A percentile compares a stretch with the other conserved stretches of the same genome.
Evolutionary conservation across 2,329 filamentous ascomycete genomes (phyloP).

Genomic region (Karstenula rhodostoma): DNA sequence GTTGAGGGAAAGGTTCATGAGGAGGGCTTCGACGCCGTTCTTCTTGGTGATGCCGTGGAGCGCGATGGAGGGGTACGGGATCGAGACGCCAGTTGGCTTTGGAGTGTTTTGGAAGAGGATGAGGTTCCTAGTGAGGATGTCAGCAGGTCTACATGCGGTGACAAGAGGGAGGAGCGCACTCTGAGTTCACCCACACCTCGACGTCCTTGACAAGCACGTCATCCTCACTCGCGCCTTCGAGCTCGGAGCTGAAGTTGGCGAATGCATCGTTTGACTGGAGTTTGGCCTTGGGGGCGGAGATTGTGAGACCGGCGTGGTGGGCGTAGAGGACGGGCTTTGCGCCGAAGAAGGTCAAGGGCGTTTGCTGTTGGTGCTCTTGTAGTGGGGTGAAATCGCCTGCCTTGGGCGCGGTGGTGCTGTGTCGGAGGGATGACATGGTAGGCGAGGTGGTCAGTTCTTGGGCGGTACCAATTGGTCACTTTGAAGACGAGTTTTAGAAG

Average conservation of each 20-base stretch:
- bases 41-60: slow-evolving; percentile 77
- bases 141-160: slow-evolving; percentile 10
- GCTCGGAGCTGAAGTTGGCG: slow-evolving; percentile 52
- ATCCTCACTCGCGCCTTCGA: slow-evolving; percentile 33
- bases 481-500: neutral
- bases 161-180: slow-evolving; percentile 38
- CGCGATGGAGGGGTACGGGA: slow-evolving; percentile 77
- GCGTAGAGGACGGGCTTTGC: slow-evolving; percentile 76
- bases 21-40: slow-evolving; percentile 44
- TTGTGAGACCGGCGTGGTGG: slow-evolving; percentile 64
- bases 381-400: slow-evolving; percentile 69
- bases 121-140: slow-evolving; percentile 56
- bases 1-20: slow-evolving; percentile 53
- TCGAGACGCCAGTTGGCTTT: slow-evolving; percentile 67
- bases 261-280: slow-evolving; percentile 57
- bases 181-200: slow-evolving; percentile 59
- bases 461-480: neutral
- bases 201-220: slow-evolving; percentile 47
- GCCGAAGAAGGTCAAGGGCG: slow-evolving; percentile 75
- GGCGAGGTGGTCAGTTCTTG: neutral
- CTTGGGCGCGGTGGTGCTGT: slow-evolving; percentile 65
- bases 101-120: slow-evolving; percentile 67
- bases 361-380: slow-evolving; percentile 74
- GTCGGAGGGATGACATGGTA: slow-evolving; percentile 51
- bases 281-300: slow-evolving; percentile 65